Conservation (phyloP, 2,329 filamentous ascomycete species). For the Ophiostoma australiae region DNA sequence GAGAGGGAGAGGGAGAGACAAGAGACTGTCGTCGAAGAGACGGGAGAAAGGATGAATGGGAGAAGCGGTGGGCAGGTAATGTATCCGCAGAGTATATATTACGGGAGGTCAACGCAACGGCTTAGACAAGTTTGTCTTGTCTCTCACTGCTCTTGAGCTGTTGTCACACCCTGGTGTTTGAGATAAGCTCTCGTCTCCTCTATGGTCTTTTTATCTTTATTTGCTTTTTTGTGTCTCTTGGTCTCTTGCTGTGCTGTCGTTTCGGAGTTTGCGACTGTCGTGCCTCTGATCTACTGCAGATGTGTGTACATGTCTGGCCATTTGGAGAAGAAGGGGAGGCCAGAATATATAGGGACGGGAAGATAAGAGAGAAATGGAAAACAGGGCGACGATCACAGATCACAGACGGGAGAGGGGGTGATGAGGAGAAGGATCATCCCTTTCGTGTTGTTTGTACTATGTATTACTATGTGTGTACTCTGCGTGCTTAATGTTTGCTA, state of each 20-base stretch:
- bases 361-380: conserved; percentile 2
- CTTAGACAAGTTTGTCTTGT: not conserved
- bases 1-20: not conserved
- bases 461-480: not conserved
- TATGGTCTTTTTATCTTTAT: not conserved
- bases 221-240: too few relatives aligned
- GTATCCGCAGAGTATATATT: not conserved
- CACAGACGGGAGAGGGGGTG: not conserved
- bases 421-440: conserved; percentile 8
- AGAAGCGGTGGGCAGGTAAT: not conserved
- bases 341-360: conserved; percentile 10
- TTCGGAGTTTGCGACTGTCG: not conserved
- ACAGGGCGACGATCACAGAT: not conserved
- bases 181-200: conserved; percentile 10
- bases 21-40: not conserved
- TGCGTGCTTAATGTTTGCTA: not conserved
- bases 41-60: not conserved
- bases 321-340: conserved; percentile 15
- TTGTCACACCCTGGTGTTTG: not conserved
- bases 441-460: not conserved
- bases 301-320: not conserved
- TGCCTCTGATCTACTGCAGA: not conserved
- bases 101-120: not conserved
- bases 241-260: too few relatives aligned
- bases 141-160: not conserved